Percentiles rank a stretch among this genome's conserved stretches.
Evolutionary conservation across 305 asterid genomes (phyloP).

Genomic region (Fraxinus velutina): DNA sequence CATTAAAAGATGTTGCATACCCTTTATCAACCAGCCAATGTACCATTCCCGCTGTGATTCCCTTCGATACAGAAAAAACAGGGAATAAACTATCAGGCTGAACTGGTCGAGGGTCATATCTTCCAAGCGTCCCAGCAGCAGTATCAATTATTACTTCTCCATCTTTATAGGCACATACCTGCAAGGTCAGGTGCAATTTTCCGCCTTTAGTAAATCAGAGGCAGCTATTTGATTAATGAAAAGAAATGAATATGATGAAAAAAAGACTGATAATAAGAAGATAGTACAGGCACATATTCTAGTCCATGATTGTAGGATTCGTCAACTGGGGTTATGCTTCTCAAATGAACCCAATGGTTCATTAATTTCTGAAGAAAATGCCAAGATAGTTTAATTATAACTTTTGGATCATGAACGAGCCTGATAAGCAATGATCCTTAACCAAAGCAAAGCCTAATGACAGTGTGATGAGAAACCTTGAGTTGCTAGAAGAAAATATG

Average conservation of each 20-base stretch:
- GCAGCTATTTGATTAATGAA: background rate
- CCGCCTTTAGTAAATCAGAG: background rate
- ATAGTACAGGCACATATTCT: background rate
- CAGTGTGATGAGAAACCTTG: background rate
- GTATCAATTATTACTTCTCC: slow-evolving; percentile 96
- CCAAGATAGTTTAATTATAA: background rate
- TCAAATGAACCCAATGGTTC: background rate
- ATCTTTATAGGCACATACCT: slow-evolving; percentile 99
- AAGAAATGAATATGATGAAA: background rate
- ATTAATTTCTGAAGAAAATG: background rate
- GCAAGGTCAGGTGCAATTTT: slow-evolving; percentile 2
- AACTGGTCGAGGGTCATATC: slow-evolving; percentile 98
- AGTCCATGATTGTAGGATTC: background rate
- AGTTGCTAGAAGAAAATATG: background rate
- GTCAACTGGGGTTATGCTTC: background rate
- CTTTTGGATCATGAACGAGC: background rate
- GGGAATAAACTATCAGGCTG: slow-evolving; percentile 96
- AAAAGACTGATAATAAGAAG: background rate
- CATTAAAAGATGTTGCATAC: slow-evolving; percentile 40
- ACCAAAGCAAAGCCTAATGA: background rate
- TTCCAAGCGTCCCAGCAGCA: slow-evolving; percentile 96
- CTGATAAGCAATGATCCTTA: background rate
- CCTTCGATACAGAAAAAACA: slow-evolving; percentile 88
- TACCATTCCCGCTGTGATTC: slow-evolving; percentile 90
- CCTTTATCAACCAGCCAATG: slow-evolving; percentile 94